Conservation (phyloP, 202 grass and related monocot genomes). For the Elaeis oleifera region DNA sequence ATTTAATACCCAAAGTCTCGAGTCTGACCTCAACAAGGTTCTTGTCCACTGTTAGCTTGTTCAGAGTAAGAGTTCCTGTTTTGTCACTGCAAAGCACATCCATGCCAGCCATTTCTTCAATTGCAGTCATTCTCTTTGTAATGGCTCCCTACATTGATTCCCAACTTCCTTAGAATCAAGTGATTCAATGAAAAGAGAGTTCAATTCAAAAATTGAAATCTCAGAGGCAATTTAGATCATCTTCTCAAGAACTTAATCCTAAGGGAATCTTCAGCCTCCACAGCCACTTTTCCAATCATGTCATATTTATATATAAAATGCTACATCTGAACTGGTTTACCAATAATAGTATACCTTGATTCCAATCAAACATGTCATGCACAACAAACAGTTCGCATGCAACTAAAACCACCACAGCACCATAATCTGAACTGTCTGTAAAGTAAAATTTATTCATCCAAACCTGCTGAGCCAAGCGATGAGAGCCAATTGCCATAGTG, state of each 20-base stretch:
- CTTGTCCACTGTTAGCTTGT: constrained; percentile 92
- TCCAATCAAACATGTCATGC: too few species aligned
- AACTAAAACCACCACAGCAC: neutral
- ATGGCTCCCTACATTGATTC: constrained; percentile 60
- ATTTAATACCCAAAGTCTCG: neutral
- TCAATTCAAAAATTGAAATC: too few species aligned
- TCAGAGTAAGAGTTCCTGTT: constrained; percentile 90
- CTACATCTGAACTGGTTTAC: too few species aligned
- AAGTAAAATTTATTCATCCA: neutral
- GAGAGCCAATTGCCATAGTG: constrained; percentile 97
- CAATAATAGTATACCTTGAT: too few species aligned
- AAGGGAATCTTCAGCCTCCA: too few species aligned
- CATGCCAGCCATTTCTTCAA: constrained; percentile 99
- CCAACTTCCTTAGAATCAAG: neutral
- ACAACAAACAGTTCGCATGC: too few species aligned
- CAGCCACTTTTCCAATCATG: too few species aligned
- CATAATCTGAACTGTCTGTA: neutral
- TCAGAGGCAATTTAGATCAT: too few species aligned
- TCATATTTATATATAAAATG: too few species aligned
- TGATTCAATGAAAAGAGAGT: too few species aligned
- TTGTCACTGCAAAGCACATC: constrained; percentile 99
- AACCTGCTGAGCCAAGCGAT: constrained; percentile 87
- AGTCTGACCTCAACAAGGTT: constrained; percentile 63
- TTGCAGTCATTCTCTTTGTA: constrained; percentile 98
- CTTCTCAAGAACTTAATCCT: too few species aligned